Percentiles rank a stretch among this genome's conserved stretches.
Evolutionary conservation across 1,284 basidiomycete genomes (phyloP).

Genomic region (Wolfiporia cocos): DNA sequence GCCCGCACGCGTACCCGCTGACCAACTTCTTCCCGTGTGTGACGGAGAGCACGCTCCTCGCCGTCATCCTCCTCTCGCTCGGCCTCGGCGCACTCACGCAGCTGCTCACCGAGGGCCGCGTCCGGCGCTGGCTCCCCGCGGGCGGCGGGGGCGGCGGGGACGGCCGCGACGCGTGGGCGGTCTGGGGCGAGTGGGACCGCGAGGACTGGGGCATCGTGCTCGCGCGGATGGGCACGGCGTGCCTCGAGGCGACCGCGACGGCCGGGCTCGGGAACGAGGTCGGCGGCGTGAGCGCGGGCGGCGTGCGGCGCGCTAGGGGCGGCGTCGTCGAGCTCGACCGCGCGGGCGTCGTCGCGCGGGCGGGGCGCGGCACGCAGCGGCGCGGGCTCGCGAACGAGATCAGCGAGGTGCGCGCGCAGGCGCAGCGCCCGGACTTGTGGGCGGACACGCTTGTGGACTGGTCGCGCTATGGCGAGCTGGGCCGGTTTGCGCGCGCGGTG

Average conservation of each 20-base stretch:
- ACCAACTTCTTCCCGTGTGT: constrained; percentile 68
- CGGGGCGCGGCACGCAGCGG: constrained; percentile 15
- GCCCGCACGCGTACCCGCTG: constrained; percentile 48
- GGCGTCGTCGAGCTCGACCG: constrained; percentile 38
- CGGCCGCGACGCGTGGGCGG: constrained; percentile 49
- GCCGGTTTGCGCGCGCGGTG: too few relatives aligned
- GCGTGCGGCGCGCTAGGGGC: constrained; percentile 16
- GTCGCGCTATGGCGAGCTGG: too few relatives aligned
- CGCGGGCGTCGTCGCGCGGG: constrained; percentile 30
- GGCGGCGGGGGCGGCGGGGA: constrained; percentile 38
- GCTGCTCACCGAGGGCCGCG: constrained; percentile 46
- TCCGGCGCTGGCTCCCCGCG: constrained; percentile 42
- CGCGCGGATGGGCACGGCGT: constrained; percentile 64
- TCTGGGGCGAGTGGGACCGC: too few relatives aligned
- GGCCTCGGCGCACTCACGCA: constrained; percentile 58
- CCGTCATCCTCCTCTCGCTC: constrained; percentile 48
- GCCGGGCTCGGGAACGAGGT: constrained; percentile 72
- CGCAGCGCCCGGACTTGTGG: constrained; percentile 33
- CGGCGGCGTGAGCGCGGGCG: constrained; percentile 37
- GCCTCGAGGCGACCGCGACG: constrained; percentile 65
- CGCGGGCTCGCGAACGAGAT: constrained; percentile 34
- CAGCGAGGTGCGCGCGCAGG: constrained; percentile 28
- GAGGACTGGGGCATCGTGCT: constrained; percentile 71
- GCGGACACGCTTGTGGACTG: constrained; percentile 28
- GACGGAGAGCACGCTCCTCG: constrained; percentile 56